phyloP scores from a whole-genome alignment of 2,329 filamentous ascomycete genomes.

The Aphanocladium album region DNA sequence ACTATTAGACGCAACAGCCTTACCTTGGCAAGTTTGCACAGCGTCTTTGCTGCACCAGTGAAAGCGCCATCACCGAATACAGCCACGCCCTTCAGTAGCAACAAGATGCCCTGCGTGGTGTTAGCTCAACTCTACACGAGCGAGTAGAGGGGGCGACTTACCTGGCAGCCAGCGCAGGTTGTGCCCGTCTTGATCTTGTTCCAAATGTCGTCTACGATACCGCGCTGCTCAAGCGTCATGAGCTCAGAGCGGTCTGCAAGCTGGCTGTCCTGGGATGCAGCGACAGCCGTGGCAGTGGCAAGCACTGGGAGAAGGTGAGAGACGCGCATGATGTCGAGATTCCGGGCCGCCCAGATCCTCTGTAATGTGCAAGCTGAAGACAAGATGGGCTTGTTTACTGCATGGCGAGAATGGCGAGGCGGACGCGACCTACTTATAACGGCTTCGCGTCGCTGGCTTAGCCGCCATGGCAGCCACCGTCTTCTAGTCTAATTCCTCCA shows the following conservation, averaged over 20 bases:
- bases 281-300: neutral
- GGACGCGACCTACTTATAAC: neutral
- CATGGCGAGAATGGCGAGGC: neutral
- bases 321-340: neutral
- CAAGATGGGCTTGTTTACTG: neutral
- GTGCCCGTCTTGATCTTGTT: slow-evolving; percentile 21
- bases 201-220: slow-evolving; percentile 20
- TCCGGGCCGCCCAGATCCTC: no score
- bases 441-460: neutral
- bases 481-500: neutral
- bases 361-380: neutral
- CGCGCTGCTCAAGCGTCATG: neutral
- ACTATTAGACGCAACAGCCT: neutral
- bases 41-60: slow-evolving; percentile 24
- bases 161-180: slow-evolving; percentile 23
- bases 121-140: neutral
- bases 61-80: slow-evolving; percentile 38
- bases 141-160: slow-evolving; percentile 8
- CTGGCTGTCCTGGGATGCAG: neutral
- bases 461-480: neutral
- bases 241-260: neutral
- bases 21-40: slow-evolving; percentile 32
- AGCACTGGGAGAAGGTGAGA: neutral
- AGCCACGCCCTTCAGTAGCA: slow-evolving; percentile 39
- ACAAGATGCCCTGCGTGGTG: slow-evolving; percentile 18